Evolutionary conservation across 495 filamentous ascomycete genomes (phyloP).

Genomic region (Daldinia grandis): DNA sequence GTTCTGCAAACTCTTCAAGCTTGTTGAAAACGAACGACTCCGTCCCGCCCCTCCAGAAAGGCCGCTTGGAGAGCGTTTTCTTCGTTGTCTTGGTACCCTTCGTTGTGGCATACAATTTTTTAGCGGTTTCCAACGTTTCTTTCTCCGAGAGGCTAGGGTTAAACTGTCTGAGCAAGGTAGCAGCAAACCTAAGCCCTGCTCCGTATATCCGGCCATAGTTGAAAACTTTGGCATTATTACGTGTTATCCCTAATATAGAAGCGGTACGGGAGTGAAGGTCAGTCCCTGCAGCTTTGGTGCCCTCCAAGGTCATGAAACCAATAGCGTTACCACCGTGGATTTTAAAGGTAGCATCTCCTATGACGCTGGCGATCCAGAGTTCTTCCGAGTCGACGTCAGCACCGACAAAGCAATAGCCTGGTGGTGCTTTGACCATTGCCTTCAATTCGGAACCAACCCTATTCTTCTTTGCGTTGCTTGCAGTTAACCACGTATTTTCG

Average conservation of each 20-base stretch:
- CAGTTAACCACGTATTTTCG: constrained; percentile 98
- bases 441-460: constrained; percentile 97
- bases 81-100: constrained; percentile 82
- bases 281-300: constrained; percentile 90
- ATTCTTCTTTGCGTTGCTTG: constrained; percentile 94
- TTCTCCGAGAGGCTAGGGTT: constrained; percentile 82
- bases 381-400: constrained; percentile 99
- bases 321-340: constrained; percentile 96
- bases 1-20: constrained; percentile 95
- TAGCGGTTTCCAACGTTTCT: constrained; percentile 77
- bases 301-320: constrained; percentile 98
- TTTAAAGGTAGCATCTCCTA: constrained; percentile 93
- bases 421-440: constrained; percentile 92
- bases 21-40: constrained; percentile 98
- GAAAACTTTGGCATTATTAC: constrained; percentile 96
- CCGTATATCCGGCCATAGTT: constrained; percentile 99
- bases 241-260: constrained; percentile 86
- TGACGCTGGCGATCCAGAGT: constrained; percentile 95
- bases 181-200: constrained; percentile 91
- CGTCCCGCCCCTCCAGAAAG: constrained; percentile 96
- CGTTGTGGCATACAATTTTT: constrained; percentile 83
- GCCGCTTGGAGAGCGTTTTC: constrained; percentile 70
- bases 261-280: constrained; percentile 96
- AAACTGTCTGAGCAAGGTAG: constrained; percentile 89
- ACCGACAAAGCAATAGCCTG: constrained; percentile 91